These are phyloP conservation scores for Fulvia fulva DNA, from an alignment of 2,329 filamentous ascomycete species.

Conservation along the genomic window DNA sequence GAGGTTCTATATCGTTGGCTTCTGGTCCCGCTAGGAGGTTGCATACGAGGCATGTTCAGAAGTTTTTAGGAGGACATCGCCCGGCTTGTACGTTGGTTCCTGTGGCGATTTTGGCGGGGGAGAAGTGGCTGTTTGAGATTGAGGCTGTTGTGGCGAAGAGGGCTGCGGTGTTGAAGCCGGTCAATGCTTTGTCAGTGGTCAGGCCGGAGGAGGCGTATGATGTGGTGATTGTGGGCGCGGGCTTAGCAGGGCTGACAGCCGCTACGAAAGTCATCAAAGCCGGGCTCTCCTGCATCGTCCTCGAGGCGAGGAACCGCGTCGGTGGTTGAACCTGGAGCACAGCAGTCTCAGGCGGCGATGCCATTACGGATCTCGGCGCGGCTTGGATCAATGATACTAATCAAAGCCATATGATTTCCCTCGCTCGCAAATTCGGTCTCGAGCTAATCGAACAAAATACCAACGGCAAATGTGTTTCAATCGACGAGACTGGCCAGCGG, in stretches of 20 bases:
- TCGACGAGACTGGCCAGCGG: conserved; percentile 34
- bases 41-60: conserved; percentile 38
- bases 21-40: conserved; percentile 36
- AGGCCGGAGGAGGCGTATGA: conserved; percentile 19
- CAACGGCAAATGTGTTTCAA: conserved; percentile 40
- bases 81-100: conserved; percentile 44
- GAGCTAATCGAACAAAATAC: conserved; percentile 48
- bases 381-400: conserved; percentile 57
- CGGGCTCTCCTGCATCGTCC: conserved; percentile 23
- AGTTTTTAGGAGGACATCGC: conserved; percentile 38
- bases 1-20: conserved; percentile 44
- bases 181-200: conserved; percentile 18
- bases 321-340: conserved; percentile 45
- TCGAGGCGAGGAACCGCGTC: conserved; percentile 30
- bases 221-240: conserved; percentile 26
- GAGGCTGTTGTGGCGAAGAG: conserved; percentile 38
- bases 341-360: conserved; percentile 31
- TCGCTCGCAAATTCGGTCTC: conserved; percentile 39
- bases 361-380: conserved; percentile 51
- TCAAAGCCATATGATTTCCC: conserved; percentile 43
- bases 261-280: conserved; percentile 20
- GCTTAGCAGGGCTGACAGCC: conserved; percentile 26
- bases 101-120: conserved; percentile 38
- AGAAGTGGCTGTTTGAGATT: conserved; percentile 43
- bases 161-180: conserved; percentile 23